Evolutionary conservation across 164 flowering plant genomes (phyloP), one percentile per base, ranked within the genome.

Genomic region (Akebia trifoliata): DNA sequence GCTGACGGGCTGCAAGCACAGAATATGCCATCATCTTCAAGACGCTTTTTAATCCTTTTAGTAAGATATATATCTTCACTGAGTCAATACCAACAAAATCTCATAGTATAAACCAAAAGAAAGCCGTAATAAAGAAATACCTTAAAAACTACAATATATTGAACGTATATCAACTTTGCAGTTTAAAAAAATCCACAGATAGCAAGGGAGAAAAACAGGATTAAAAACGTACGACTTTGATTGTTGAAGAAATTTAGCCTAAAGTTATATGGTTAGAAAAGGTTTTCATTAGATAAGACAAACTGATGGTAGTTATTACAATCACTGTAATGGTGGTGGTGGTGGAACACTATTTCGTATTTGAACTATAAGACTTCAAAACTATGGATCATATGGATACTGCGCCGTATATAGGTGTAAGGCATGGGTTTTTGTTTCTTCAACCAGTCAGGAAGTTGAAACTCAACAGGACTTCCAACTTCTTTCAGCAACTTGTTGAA

Each of bases 1-100:
- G 69, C 59, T 17, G 84, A 60, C 30, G 81, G 56, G 59, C 68
- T 70, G 66, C 99, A 94, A 31, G 96, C 88, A 67, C 99, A 94
- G 64, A 88, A 90, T 63, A 88, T 90, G 53, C 96, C 99, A 79
- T 94, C 95, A 79, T 94, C 99, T 65, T 94, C 91, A 58, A 72
- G 64, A 26, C 93, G 92, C 69, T 71, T 78, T 68, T 86, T 94
- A 9, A 78, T 52, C 73, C 54, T 90, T 75, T 90, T 94, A 1
- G 85, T 76, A 30, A 81, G 81, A 68, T 90, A 90, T 54, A 86
- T 72, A 68, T 94, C 99, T 94, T 72, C 34, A 66, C 57, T 44
- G 40, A 44, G 83, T 87, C 61, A 88, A 75, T 42, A 48, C 40
- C 56, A 75, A 72, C 72, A 65, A 65, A 48, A 50, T 25, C 6